Percentiles rank a stretch among this genome's conserved stretches.
phyloP scores from a whole-genome alignment of 306 rosid species.

The Crataegus laevigata region DNA sequence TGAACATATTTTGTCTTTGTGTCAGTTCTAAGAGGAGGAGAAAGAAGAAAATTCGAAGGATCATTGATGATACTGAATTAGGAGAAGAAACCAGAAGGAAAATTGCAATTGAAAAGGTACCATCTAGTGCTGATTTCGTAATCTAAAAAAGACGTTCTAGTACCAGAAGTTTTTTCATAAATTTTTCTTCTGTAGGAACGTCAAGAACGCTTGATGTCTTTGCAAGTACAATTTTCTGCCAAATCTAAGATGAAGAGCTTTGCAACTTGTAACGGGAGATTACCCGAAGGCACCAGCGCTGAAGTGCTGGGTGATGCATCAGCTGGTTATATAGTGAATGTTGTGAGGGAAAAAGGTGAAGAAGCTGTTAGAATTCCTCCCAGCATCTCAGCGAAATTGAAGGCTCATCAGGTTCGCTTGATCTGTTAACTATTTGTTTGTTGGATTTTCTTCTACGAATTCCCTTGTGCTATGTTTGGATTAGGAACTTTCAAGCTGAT shows the following conservation, averaged over 20 bases:
- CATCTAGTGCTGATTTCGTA: constrained; percentile 4
- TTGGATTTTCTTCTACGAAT: background rate
- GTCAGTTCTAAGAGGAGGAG: constrained; percentile 66
- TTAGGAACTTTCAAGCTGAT: background rate
- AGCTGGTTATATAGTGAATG: constrained; percentile 86
- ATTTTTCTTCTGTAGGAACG: constrained; percentile 61
- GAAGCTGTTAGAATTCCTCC: constrained; percentile 84
- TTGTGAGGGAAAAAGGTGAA: constrained; percentile 92
- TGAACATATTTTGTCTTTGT: constrained; percentile 2
- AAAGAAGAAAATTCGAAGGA: constrained; percentile 84
- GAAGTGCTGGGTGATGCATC: constrained; percentile 78
- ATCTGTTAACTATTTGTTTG: background rate
- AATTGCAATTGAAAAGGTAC: constrained; percentile 93
- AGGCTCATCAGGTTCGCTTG: constrained; percentile 73
- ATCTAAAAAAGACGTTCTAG: background rate
- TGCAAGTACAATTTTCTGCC: constrained; percentile 72
- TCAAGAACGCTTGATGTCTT: constrained; percentile 81
- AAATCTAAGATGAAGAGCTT: constrained; percentile 48
- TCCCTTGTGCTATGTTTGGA: background rate
- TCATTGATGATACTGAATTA: constrained; percentile 91
- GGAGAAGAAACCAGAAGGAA: constrained; percentile 95
- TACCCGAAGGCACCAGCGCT: constrained; percentile 62
- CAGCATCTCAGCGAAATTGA: constrained; percentile 83
- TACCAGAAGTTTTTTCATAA: background rate
- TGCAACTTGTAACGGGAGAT: constrained; percentile 50